Base-by-base conservation (phyloP, 1,284 basidiomycete species). In the Malassezia restricta region DNA sequence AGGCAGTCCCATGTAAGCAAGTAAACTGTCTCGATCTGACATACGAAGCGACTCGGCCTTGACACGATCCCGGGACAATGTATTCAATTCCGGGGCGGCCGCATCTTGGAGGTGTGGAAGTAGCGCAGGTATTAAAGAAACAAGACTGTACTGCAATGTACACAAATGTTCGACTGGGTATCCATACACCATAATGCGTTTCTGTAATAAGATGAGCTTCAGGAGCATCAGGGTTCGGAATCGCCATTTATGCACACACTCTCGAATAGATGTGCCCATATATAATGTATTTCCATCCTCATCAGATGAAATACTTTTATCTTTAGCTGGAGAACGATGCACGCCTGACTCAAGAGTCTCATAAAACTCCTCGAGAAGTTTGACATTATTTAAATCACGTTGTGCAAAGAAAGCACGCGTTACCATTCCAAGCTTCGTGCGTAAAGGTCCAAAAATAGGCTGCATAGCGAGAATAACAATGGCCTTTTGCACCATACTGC, bases 401-500 rank as follows among this genome's bases (percentile, higher is more conserved):
- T 73, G 70, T 14, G 69, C 70, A 38, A 73, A 73, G 51, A 66
- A 71, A 27, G 70, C 70, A 11, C 63, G 59, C 0, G 92, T 98
- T 35, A 99, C 87, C 4, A 98, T 88, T n/a, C 91, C 89, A 1
- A 99, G 78, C 64, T 89, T 91, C 71, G 95, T 90, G 38, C 85
- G 84, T 15, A 72, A 66, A 0, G 72, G 67, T 3, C 71, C 73
- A 43, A 74, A 74, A 37, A 74, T 68, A n/a, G 69, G 49, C 66
- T 61, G 54, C 12, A 56, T 84, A 2, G 88, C 90, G 32, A 98
- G 78, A 2, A 98, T 86, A 0, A 98, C 87, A 3, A 99, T 86
- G 0, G 94, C 92, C 73, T 98, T 99, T 74, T 99, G 92, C 0
- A 99, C 92, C 12, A 85, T 96, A 28, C 86, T 89, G 15, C 92